Base-by-base conservation (phyloP, 176 grass and related monocot genomes). In the Areca catechu region DNA sequence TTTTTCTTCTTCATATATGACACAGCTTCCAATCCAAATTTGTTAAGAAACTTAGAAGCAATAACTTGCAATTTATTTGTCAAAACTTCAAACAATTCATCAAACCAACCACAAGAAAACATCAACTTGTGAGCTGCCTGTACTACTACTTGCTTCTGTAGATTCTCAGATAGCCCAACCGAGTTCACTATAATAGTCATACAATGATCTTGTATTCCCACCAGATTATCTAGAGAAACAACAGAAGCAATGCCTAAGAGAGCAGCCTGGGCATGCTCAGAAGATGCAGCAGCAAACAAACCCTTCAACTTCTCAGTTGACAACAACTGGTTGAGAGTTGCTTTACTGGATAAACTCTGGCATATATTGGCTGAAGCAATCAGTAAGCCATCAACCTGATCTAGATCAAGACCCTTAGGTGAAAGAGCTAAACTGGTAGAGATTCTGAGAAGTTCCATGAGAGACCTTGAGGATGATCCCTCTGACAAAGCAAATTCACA, bases 401-500 rank as follows among this genome's bases (percentile, higher is more conserved):
- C 81, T 57, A 76, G 59, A 55, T 69, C 76, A 73, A 85, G 69
- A 29, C 72, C 83, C 67, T 77, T 83, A 52, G 49, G 71, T 63
- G 87, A 88, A 62, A 88, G 74, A 72, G 93, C 75, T 24, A 88
- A 80, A 69, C 52, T 53, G 72, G 88, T 53, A 37, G 54, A 82
- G 63, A 71, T 30, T 68, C 74, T 85, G 48, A 79, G 73, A 60
- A 91, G 70, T 49, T 85, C 83, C 65, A 77, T 47, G 66, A 97
- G 73, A 48, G 75, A 85, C 58, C 57, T 87, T 60, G 80, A 73
- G 19, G 74, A 62, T 63, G 87, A 91, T 18, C 83, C 93, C 82
- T 97, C 93, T 30, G 75, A 74, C 51, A 97, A 24, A 79, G 70
- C 75, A 70, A 85, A 97, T 83, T 97, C 86, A 81, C 86, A 91